A percentile compares a stretch with the other conserved stretches of the same genome.
phyloP scores from a whole-genome alignment of 108 stramenopile species.

The Discostella stelligeroides region DNA sequence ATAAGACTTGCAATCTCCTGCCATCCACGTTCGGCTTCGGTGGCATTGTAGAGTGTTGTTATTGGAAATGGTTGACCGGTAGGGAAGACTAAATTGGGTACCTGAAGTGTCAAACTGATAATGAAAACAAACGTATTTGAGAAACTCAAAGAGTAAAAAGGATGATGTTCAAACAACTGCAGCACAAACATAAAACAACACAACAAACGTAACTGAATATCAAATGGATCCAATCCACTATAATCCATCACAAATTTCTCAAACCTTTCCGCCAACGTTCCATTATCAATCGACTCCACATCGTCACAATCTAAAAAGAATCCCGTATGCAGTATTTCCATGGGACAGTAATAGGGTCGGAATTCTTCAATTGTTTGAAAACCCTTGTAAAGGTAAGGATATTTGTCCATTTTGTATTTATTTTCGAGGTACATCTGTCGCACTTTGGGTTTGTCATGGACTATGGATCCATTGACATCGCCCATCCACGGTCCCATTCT shows the following conservation, averaged over 20 bases:
- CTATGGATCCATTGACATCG: neutral
- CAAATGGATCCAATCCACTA: slow-evolving; percentile 43
- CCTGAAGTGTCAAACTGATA: slow-evolving; percentile 33
- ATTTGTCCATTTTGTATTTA: slow-evolving; percentile 29
- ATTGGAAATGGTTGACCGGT: slow-evolving; percentile 42
- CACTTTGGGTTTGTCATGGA: slow-evolving; percentile 26
- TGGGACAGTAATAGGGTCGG: slow-evolving; percentile 32
- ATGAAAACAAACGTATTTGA: too few species aligned
- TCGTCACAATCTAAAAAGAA: slow-evolving; percentile 18
- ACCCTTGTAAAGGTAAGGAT: slow-evolving; percentile 47
- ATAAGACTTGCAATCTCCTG: slow-evolving; percentile 28
- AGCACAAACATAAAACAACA: neutral
- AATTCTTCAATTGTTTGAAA: slow-evolving; percentile 27
- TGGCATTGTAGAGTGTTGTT: slow-evolving; percentile 40
- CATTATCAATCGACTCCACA: slow-evolving; percentile 39
- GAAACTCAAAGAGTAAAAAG: too few species aligned
- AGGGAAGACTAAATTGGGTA: slow-evolving; percentile 29
- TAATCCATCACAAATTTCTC: slow-evolving; percentile 46
- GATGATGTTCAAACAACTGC: neutral
- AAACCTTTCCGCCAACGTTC: slow-evolving; percentile 29
- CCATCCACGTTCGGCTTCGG: slow-evolving; percentile 41
- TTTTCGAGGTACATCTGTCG: slow-evolving; percentile 15
- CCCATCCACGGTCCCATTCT: slow-evolving; percentile 50
- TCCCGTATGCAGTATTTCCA: neutral
- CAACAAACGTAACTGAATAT: slow-evolving; percentile 22